Conservation (phyloP, 257 asterid genomes). For the Rehmannia glutinosa region DNA sequence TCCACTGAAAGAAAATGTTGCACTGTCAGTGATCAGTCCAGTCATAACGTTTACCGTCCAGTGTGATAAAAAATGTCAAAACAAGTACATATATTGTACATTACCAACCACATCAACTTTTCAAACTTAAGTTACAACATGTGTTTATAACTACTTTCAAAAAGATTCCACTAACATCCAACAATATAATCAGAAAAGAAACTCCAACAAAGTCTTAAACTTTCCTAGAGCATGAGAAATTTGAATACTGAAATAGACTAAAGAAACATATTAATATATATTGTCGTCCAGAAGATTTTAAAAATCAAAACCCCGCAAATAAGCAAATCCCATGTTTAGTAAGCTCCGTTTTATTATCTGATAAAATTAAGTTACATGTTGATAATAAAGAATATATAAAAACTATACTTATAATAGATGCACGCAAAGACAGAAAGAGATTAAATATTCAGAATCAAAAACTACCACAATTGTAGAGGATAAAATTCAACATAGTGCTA, state of each 20-base stretch:
- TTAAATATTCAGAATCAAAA: too few species aligned
- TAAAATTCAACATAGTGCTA: not conserved
- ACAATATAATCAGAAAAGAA: not conserved
- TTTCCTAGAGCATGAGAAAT: not conserved
- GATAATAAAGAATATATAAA: too few species aligned
- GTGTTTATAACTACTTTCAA: not conserved
- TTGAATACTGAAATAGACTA: not conserved
- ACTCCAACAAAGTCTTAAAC: not conserved
- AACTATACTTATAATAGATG: too few species aligned
- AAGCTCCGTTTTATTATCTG: too few species aligned
- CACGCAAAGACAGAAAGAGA: too few species aligned
- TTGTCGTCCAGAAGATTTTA: not conserved
- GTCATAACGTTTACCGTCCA: not conserved
- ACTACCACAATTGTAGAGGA: too few species aligned
- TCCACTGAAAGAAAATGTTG: conserved; percentile 40
- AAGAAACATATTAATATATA: not conserved
- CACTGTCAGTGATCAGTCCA: conserved; percentile 18
- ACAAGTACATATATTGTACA: not conserved
- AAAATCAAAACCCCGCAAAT: not conserved
- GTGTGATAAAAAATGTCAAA: not conserved
- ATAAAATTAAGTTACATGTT: too few species aligned
- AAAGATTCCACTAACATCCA: conserved; percentile 1
- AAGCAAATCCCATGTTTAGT: not conserved
- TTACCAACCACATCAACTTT: not conserved
- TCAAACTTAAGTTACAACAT: conserved; percentile 3